Conservation (phyloP, 345 rosid genomes). For the Citrus hindsii region DNA sequence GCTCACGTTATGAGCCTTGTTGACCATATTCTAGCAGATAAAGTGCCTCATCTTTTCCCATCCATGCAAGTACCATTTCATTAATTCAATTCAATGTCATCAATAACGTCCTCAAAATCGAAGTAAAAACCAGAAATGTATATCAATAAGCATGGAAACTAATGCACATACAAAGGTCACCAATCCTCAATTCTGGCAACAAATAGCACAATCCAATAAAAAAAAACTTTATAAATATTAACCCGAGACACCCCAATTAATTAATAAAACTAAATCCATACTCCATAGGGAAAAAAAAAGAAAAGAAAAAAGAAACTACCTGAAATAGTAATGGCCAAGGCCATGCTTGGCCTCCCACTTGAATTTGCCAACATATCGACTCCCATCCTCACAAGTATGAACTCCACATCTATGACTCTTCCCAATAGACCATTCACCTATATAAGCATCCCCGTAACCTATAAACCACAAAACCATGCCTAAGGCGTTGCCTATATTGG, state of each 20-base stretch:
- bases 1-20: no score
- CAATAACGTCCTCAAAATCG: no score
- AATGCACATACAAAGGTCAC: not conserved
- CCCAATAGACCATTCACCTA: constrained; percentile 94
- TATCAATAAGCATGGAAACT: not conserved
- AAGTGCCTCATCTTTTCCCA: not conserved
- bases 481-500: constrained; percentile 75
- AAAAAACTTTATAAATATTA: not conserved
- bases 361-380: constrained; percentile 88
- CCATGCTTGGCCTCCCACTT: constrained; percentile 94
- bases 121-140: not conserved
- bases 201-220: not conserved
- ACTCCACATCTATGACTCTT: constrained; percentile 93
- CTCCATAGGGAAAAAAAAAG: not conserved
- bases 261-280: not conserved
- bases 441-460: constrained; percentile 80
- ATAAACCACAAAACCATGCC: constrained; percentile 82
- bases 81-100: not conserved
- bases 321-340: constrained; percentile 87
- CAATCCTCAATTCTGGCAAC: not conserved
- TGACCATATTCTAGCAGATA: not conserved
- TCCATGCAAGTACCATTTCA: not conserved
- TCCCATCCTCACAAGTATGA: constrained; percentile 92
- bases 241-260: not conserved
- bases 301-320: constrained; percentile 28